Conservation (phyloP, 352 stramenopile genomes). For the Globisporangium polare region DNA sequence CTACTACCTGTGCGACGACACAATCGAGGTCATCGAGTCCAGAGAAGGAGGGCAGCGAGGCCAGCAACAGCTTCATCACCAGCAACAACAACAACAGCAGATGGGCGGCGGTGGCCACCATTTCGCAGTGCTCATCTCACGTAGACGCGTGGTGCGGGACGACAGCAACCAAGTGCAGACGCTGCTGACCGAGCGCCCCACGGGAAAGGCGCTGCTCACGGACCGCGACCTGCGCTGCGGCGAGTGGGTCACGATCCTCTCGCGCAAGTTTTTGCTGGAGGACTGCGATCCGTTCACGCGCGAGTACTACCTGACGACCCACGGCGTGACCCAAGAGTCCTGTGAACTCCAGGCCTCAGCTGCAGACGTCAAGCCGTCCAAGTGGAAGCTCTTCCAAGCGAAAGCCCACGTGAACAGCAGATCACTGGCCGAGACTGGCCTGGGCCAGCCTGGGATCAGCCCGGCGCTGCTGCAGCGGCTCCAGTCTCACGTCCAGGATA, state of each 20-base stretch:
- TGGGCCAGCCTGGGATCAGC: constrained; percentile 15
- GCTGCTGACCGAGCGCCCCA: constrained; percentile 10
- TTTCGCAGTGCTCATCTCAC: constrained; percentile 82
- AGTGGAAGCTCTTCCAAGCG: constrained; percentile 61
- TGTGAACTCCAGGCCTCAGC: constrained; percentile 21
- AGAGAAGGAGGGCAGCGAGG: constrained; percentile 22
- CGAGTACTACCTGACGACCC: constrained; percentile 81
- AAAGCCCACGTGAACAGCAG: neutral
- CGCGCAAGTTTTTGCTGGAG: constrained; percentile 83
- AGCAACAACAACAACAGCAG: constrained; percentile 26
- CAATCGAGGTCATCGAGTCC: constrained; percentile 87
- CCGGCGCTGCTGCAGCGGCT: constrained; percentile 14
- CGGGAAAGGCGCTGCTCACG: constrained; percentile 35
- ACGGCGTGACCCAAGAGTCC: constrained; percentile 80
- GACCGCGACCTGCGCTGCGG: constrained; percentile 82
- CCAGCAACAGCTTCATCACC: constrained; percentile 24
- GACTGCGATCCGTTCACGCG: constrained; percentile 91
- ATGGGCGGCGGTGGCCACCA: constrained; percentile 41
- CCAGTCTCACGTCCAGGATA: constrained; percentile 17
- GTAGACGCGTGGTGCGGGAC: constrained; percentile 55
- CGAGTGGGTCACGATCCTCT: constrained; percentile 79
- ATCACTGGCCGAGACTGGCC: neutral
- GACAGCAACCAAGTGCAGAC: constrained; percentile 13
- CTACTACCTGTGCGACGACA: constrained; percentile 93
- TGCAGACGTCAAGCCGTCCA: constrained; percentile 16